These are phyloP conservation scores for Acacia crassicarpa DNA, from an alignment of 306 rosid species.

Conservation along the genomic window DNA sequence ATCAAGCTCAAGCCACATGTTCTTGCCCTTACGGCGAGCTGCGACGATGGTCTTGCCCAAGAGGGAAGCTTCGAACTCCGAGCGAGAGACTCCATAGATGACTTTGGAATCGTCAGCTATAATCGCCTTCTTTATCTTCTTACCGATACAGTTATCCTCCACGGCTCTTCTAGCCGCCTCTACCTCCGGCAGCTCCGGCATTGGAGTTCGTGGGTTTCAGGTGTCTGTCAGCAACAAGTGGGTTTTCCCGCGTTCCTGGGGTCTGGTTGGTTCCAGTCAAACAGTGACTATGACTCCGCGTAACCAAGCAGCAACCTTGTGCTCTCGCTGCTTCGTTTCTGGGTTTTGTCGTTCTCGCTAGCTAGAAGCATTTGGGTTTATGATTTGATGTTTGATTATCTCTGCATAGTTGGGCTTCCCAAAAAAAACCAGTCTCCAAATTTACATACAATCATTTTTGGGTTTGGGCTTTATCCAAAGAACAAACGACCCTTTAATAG, in stretches of 20 bases:
- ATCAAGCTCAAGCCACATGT: slow-evolving; percentile 86
- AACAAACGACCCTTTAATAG: too few relatives aligned
- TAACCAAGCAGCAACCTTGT: not conserved
- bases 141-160: slow-evolving; percentile 74
- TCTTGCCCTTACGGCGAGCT: slow-evolving; percentile 90
- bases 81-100: slow-evolving; percentile 67
- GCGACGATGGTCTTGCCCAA: slow-evolving; percentile 71
- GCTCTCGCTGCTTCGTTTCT: not conserved
- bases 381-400: not conserved
- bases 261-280: not conserved
- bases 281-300: not conserved
- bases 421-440: too few relatives aligned
- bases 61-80: slow-evolving; percentile 76
- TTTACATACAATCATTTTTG: too few relatives aligned
- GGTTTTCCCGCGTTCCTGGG: slow-evolving; percentile 44
- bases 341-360: not conserved
- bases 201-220: slow-evolving; percentile 19
- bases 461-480: too few relatives aligned
- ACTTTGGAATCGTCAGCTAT: slow-evolving; percentile 85
- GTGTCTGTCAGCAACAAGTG: not conserved
- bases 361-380: not conserved
- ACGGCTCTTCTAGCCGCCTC: slow-evolving; percentile 96
- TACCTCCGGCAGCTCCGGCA: slow-evolving; percentile 98
- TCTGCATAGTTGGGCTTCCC: not conserved
- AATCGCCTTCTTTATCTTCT: slow-evolving; percentile 59